phyloP scores from a whole-genome alignment of 179 eudicot genomes.

The Corrigiola litoralis region DNA sequence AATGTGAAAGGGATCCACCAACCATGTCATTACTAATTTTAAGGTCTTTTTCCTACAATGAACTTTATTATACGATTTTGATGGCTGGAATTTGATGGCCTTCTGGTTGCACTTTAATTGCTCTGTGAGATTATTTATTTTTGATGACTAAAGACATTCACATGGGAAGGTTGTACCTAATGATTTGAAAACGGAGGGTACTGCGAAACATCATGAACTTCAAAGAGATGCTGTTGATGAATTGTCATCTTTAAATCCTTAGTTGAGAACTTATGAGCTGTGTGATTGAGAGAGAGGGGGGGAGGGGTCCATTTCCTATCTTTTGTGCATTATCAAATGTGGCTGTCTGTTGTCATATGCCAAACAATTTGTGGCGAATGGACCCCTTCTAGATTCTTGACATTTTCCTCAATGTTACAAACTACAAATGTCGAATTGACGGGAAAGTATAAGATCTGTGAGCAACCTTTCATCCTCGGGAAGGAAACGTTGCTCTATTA shows the following conservation, averaged over 20 bases:
- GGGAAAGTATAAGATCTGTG: neutral
- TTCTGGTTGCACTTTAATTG: conserved; percentile 12
- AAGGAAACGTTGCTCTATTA: too few relatives aligned
- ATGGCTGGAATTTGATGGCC: conserved; percentile 25
- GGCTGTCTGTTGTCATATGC: neutral
- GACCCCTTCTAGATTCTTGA: conserved; percentile 4
- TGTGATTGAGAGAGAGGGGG: neutral
- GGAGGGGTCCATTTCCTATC: neutral
- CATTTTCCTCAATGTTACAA: neutral
- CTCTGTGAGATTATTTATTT: neutral
- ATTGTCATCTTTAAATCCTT: neutral
- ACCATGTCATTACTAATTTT: conserved; percentile 2
- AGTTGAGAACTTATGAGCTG: neutral
- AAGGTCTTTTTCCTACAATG: neutral
- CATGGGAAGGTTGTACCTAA: conserved; percentile 22
- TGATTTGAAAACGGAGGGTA: neutral
- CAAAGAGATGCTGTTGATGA: neutral
- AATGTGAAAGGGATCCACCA: conserved; percentile 22
- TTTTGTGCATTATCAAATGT: neutral
- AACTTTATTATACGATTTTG: conserved; percentile 4
- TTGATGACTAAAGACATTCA: neutral
- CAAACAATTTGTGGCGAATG: neutral
- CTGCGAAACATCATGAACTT: neutral
- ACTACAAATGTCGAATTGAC: neutral
- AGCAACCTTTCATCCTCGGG: neutral